Base-by-base conservation (phyloP, 1,284 basidiomycete genomes). In the Papiliotrema terrestris region DNA sequence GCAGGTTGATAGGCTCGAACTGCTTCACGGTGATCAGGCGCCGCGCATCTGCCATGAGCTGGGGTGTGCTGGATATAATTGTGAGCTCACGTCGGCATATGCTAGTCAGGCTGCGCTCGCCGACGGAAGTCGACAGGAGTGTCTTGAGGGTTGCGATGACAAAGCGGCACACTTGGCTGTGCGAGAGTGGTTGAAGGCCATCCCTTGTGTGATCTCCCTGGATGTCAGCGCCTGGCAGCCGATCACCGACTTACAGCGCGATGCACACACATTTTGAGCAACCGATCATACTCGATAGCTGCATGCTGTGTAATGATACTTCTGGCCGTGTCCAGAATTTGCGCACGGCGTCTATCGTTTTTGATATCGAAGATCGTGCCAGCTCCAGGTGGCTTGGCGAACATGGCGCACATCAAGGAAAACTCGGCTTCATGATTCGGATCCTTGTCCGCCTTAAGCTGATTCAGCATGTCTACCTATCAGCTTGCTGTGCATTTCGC, bases 1-100 rank as follows among this genome's bases (percentile, higher is more conserved):
- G 93, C n/a, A 98, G 74, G 1, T 83, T 86, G 29, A 91, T 65
- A 0, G 85, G 85, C 72, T 99, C 95, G 70, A 84, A 88, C 36
- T 90, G 84, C 23, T 92, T 84, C 37, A 83, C 82, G 2, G 80
- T 75, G 26, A 98, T 83, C 58, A 95, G 86, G 8, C 78, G 74
- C 52, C 86, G 84, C 37, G 92, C 80, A 63, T 84, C 90, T 95
- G 57, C 1, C 8, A 36, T 11, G 26, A 14, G 35, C 2, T 37
- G 4, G 26, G 5, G 11, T 13, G 15, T 6, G 29, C 29, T 5
- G 11, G 5, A 32, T 11, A 32, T 32, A 5, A 32, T 32, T 32
- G 29, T 25, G 43, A 35, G n/a, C 9, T 56, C 59, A 94, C 92
- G 78, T 36, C 74, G 67, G 52, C 85, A 74, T 6, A 93, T 71